These are phyloP conservation scores for Mycena belliarum DNA, from an alignment of 768 basidiomycete species.

Conservation along the genomic window DNA sequence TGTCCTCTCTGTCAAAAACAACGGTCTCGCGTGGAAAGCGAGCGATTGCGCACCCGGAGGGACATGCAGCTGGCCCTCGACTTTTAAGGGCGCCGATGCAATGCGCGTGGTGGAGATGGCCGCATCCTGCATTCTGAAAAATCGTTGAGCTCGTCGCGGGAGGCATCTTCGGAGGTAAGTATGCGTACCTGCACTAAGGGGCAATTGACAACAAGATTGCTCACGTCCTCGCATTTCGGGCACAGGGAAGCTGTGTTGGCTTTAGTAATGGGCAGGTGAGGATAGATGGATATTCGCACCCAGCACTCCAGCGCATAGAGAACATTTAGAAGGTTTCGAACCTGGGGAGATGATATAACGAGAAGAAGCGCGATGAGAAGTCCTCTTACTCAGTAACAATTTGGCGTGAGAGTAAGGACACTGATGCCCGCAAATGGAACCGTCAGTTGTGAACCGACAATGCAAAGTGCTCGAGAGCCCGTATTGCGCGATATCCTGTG, in stretches of 20 bases:
- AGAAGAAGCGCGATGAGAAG: not conserved
- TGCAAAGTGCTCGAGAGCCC: slow-evolving; percentile 26
- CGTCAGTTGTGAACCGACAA: slow-evolving; percentile 25
- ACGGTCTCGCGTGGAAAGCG: not conserved
- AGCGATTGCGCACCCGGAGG: not conserved
- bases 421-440: slow-evolving; percentile 16
- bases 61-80: not conserved
- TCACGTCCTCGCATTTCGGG: too few species aligned
- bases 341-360: not conserved
- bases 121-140: slow-evolving; percentile 28
- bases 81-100: slow-evolving; percentile 24
- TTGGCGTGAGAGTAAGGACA: slow-evolving; percentile 27
- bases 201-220: not conserved
- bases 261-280: too few species aligned
- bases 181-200: not conserved
- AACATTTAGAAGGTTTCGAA: not conserved
- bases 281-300: too few species aligned
- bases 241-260: too few species aligned
- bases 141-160: not conserved
- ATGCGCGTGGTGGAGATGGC: slow-evolving; percentile 30
- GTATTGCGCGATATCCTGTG: slow-evolving; percentile 23
- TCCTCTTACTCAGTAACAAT: not conserved
- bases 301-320: too few species aligned
- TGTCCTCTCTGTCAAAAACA: slow-evolving; percentile 12
- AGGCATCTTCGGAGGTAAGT: not conserved